Percentiles rank a stretch among this genome's conserved stretches.
Conservation (phyloP, 441 rosid species). For the Jatropha podagrica region DNA sequence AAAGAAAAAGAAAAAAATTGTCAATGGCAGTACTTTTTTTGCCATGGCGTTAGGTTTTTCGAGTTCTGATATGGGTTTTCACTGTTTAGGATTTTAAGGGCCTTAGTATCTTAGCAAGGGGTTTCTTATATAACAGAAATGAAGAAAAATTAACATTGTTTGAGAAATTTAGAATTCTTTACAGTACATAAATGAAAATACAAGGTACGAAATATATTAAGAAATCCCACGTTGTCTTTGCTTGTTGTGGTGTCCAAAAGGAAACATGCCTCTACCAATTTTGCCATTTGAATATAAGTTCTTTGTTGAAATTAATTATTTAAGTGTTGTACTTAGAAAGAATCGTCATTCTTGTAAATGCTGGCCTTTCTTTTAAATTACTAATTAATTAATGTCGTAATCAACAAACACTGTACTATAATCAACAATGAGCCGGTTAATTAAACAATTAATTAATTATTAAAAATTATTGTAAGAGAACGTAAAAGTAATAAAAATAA, state of each 20-base stretch:
- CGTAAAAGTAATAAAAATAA: background rate
- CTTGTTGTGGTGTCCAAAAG: constrained; percentile 19
- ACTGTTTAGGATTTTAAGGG: constrained; percentile 15
- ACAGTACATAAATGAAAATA: constrained; percentile 16
- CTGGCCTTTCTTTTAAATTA: background rate
- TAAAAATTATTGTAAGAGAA: background rate
- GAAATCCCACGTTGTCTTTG: constrained; percentile 5
- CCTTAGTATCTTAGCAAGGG: constrained; percentile 11
- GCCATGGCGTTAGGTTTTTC: constrained; percentile 22
- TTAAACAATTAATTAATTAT: background rate
- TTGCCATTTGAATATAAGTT: background rate
- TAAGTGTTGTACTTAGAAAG: background rate
- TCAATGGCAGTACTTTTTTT: constrained; percentile 18
- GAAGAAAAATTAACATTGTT: background rate
- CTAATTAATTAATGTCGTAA: background rate
- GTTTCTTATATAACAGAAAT: constrained; percentile 17
- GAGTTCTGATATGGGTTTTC: constrained; percentile 13
- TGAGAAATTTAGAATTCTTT: background rate
- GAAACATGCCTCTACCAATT: background rate
- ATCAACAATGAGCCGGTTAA: background rate
- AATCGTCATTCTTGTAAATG: background rate
- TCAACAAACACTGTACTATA: background rate
- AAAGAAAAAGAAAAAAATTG: constrained; percentile 24
- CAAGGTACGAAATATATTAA: background rate
- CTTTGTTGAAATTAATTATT: no score